Evolutionary conservation across 805 yeast species (phyloP), one percentile per base, ranked within the genome.

Genomic region (Zygoascus flipseniorum): DNA sequence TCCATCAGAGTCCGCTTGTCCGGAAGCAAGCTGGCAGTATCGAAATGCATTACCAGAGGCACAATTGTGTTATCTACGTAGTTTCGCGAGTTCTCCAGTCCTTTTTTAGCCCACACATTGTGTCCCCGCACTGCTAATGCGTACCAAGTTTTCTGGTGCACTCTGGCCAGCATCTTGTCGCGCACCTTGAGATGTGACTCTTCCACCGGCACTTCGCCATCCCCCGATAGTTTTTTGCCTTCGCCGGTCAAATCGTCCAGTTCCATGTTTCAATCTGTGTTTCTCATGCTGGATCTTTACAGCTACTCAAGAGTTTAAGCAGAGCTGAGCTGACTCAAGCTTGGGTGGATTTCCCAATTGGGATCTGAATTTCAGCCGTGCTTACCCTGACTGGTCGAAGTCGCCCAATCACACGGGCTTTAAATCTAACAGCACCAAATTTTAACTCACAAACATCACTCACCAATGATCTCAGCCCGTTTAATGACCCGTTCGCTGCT

Each of bases 11-110:
- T 32, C n/a, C 20, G 14, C 13, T 23, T 19, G 31, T 52, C 51
- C 19, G 54, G 54, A 10, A 52, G 31, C 26, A 52, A 28, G 39
- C 51, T 52, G 26, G 42, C 50, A 47, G 47, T 35, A 5, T 47
- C 50, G 16, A 31, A 43, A 39, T 52, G 54, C 20, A 47, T 18
- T 11, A 48, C 51, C 28, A 52, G n/a, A 2, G 54, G 54, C 6
- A 43, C 48, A 23, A 52, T 20, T 14, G 37, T 41, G n/a, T 52
- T 31, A 37, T 52, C 54, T 6, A 52, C 39, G 32, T 18, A 32
- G 23, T n/a, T 26, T 37, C 44, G 14, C 26, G 54, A 47, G 13
- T 35, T 26, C 19, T 46, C 54, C 18, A 18, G 18, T 9, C 37
- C 42, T 20, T 42, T 19, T n/a, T 52, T 43, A 6, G 54, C 18